Evolutionary conservation across 768 basidiomycete genomes (phyloP), one percentile per base, ranked within the genome.

Genomic region (Inosperma sp.): DNA sequence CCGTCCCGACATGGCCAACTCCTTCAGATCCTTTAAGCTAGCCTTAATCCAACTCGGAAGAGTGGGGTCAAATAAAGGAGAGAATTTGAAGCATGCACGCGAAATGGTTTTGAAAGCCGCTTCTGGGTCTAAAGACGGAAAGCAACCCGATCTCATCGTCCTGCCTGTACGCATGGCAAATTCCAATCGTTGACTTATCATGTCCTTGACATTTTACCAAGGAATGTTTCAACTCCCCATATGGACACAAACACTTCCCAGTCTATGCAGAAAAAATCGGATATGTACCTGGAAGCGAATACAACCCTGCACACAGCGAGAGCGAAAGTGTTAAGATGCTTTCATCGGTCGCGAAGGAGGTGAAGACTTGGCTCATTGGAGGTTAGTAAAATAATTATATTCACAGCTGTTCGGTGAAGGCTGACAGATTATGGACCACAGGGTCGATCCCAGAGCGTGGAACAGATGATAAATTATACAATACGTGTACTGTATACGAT

Each of bases 191-290:
- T 33, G 19, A 42, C 6, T 43, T 25, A 16, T 43, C 45, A n/a
- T n/a, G n/a, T 5, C 31, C 29, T 16, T 34, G 48, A 52, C 17
- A 54, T 14, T 27, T 7, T 29, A 23, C 23, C 30, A 52, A 90
- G 90, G 91, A 89, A 79, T 91, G 83, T 67, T 93, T 92, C 68
- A 89, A 92, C 62, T 90, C 87, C 3, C 88, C 88, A 0, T 92
- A 93, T 58, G 88, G 89, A 0, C 80, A 84, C 57, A 70, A 72
- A 3, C 79, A 88, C 62, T 96, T 97, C 62, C 87, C 89, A 0
- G 74, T 81, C 7, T 86, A 93, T 59, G 88, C 91, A 1, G 93
- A 95, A 68, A 76, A 71, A 3, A 90, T 94, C 46, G 80, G 74
- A 4, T 91, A 74, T 62, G 72, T 64, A 2, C 72, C 75, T 7